Conservation (phyloP, 148 eudicot genomes). For the Rheum nobile region DNA sequence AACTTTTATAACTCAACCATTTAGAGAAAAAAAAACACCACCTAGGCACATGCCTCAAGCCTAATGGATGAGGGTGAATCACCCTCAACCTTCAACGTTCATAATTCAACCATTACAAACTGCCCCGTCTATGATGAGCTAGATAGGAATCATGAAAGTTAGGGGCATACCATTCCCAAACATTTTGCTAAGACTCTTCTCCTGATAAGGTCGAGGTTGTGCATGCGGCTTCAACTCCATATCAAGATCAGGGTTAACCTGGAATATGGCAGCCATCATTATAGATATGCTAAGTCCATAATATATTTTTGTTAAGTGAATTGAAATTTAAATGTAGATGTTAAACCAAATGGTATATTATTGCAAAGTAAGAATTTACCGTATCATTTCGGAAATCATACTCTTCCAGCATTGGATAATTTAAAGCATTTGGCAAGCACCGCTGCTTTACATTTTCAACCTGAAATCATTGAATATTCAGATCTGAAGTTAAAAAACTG, state of each 20-base stretch:
- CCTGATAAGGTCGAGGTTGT: slow-evolving; percentile 95
- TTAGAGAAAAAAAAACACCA: slow-evolving; percentile 1
- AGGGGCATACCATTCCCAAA: slow-evolving; percentile 73
- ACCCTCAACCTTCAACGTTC: background rate
- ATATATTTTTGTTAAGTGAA: background rate
- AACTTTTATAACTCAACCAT: background rate
- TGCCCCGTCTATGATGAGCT: background rate
- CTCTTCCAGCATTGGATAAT: slow-evolving; percentile 98
- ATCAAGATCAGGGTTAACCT: slow-evolving; percentile 98
- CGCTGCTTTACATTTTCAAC: slow-evolving; percentile 96
- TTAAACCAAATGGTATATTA: background rate
- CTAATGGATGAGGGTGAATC: background rate
- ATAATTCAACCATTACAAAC: background rate
- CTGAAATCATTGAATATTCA: slow-evolving; percentile 22
- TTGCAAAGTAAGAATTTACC: slow-evolving; percentile 32
- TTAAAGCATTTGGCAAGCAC: slow-evolving; percentile 87
- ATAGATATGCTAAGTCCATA: background rate
- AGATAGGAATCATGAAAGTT: background rate
- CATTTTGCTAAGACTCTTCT: slow-evolving; percentile 98
- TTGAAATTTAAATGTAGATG: background rate
- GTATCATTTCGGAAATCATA: slow-evolving; percentile 96
- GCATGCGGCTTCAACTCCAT: slow-evolving; percentile 98
- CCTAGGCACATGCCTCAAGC: background rate
- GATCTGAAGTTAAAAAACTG: background rate
- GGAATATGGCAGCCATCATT: slow-evolving; percentile 11